Evolutionary conservation across 768 basidiomycete genomes (phyloP).

Genomic region (Postia placenta): DNA sequence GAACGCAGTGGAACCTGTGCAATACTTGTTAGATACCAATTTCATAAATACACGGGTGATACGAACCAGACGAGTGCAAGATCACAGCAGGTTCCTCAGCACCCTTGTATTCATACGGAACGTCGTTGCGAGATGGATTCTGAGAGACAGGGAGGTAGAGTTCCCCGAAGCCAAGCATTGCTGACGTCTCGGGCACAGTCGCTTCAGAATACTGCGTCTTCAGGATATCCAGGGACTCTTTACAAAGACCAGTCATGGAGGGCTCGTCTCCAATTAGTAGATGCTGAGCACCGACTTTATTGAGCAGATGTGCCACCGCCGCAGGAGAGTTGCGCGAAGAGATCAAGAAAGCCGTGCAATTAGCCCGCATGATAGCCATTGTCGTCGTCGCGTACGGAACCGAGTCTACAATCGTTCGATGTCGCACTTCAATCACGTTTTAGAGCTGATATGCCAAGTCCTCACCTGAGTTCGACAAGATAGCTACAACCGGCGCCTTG

Average conservation of each 20-base stretch:
- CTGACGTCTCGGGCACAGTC: constrained; percentile 2
- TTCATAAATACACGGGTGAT: background rate
- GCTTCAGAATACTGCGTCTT: constrained; percentile 1
- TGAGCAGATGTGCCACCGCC: constrained; percentile 26
- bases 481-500: constrained; percentile 19
- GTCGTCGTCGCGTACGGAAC: constrained; percentile 15
- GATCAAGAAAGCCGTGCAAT: constrained; percentile 25
- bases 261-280: constrained; percentile 26
- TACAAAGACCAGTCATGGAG: constrained; percentile 17
- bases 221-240: constrained; percentile 17
- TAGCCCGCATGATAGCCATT: constrained; percentile 16
- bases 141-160: constrained; percentile 1
- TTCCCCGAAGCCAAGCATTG: constrained; percentile 15
- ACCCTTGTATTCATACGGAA: constrained; percentile 1
- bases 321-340: constrained; percentile 28
- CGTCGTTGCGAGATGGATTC: constrained; percentile 3
- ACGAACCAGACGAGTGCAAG: constrained; percentile 17
- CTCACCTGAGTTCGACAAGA: constrained; percentile 15
- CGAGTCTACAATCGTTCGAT: too few species aligned
- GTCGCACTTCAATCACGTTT: too few species aligned
- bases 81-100: constrained; percentile 9
- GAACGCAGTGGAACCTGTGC: constrained; percentile 16
- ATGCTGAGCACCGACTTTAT: constrained; percentile 13
- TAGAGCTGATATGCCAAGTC: background rate
- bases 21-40: too few species aligned